Base-by-base conservation (phyloP, 164 flowering plant genomes). In the Warburgia ugandensis region DNA sequence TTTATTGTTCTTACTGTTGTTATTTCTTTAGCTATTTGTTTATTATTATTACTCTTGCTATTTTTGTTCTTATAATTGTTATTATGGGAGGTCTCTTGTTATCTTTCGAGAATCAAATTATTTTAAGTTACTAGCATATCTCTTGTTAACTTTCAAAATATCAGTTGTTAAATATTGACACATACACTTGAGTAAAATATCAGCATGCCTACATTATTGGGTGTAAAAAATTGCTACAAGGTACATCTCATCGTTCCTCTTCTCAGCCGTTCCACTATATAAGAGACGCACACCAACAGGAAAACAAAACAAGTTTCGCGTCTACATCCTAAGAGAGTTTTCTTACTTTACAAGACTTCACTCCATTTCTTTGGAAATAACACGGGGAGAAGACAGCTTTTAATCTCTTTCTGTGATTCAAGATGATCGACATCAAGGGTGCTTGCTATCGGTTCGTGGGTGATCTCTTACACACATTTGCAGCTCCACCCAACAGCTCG, bases 341-440 rank as follows among this genome's bases (percentile, higher is more conserved):
- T 5, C 5, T 23, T 11, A 43, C 29, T 11, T 3, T 9, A 22
- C 13, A 19, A 23, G 25, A 43, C 27, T 43, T n/a, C n/a, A n/a
- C n/a, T n/a, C n/a, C n/a, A n/a, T n/a, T n/a, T n/a, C n/a, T n/a
- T n/a, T n/a, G n/a, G n/a, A n/a, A n/a, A n/a, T n/a, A n/a, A n/a
- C n/a, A n/a, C n/a, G n/a, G n/a, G n/a, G n/a, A n/a, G n/a, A n/a
- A n/a, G n/a, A n/a, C 7, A 7, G 33, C 22, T 38, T 13, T 6
- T 11, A 9, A 1, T 33, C 4, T 17, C 6, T 11, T 7, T 6
- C 40, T 14, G 10, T 17, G 16, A 5, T 4, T 14, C 7, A 60
- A 39, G 1, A 59, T 60, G 69, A 60, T 65, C 28, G 64, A 60
- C 26, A 32, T 55, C 3, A 55, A 40, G 1, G 44, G 58, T 22